Percentiles rank a stretch among this genome's conserved stretches.
phyloP scores from a whole-genome alignment of 768 basidiomycete species.

The Termitomyces sp. region DNA sequence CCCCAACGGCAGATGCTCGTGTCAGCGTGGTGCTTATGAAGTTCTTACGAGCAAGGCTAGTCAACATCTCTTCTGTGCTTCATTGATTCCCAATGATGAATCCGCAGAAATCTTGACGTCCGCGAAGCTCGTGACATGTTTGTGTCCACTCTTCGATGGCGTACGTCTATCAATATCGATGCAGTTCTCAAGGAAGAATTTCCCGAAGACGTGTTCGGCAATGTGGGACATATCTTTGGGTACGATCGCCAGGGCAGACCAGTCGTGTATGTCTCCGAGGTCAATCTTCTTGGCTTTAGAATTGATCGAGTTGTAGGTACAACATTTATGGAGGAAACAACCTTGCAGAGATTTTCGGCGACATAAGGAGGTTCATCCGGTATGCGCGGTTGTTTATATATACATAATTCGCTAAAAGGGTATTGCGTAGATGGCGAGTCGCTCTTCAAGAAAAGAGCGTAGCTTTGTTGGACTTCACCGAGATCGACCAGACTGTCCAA shows the following conservation, averaged over 20 bases:
- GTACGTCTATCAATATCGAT: slow-evolving; percentile 59
- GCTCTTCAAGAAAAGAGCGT: slow-evolving; percentile 70
- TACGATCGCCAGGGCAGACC: slow-evolving; percentile 68
- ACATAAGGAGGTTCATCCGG: slow-evolving; percentile 73
- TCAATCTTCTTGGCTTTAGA: not conserved
- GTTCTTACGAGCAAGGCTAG: slow-evolving; percentile 70
- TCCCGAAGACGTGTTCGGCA: slow-evolving; percentile 57
- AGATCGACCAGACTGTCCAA: slow-evolving; percentile 68
- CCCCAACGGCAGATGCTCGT: slow-evolving; percentile 46
- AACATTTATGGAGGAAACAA: slow-evolving; percentile 73
- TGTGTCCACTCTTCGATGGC: slow-evolving; percentile 64
- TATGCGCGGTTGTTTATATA: slow-evolving; percentile 19
- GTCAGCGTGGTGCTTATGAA: slow-evolving; percentile 78
- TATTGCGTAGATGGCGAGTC: slow-evolving; percentile 62
- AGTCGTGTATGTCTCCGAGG: slow-evolving; percentile 47
- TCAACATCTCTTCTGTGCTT: not conserved
- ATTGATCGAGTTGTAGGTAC: slow-evolving; percentile 39
- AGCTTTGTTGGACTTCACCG: slow-evolving; percentile 60
- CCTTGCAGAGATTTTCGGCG: slow-evolving; percentile 70
- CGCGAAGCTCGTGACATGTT: slow-evolving; percentile 60
- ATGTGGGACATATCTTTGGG: slow-evolving; percentile 59
- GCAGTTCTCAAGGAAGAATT: slow-evolving; percentile 54
- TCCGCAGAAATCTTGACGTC: slow-evolving; percentile 43
- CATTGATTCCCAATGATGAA: not conserved
- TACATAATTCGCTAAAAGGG: not conserved